These are phyloP conservation scores for Dictyostelium brefeldianum DNA, from an alignment of 78 protist genomes.

Conservation along the genomic window DNA sequence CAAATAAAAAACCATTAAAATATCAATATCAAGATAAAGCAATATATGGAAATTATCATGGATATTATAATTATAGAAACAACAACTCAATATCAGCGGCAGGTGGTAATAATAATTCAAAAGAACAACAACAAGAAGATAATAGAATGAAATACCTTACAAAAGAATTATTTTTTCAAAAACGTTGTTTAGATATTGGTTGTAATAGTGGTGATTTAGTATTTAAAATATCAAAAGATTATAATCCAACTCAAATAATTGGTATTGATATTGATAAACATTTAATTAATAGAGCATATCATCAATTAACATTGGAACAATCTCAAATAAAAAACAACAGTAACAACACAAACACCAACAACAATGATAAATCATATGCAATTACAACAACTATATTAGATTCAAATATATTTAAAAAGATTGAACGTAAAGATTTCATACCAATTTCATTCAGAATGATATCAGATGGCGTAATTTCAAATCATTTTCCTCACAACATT, in stretches of 20 bases:
- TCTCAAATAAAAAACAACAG: background rate
- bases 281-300: slow-evolving; percentile 29
- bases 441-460: slow-evolving; percentile 39
- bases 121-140: slow-evolving; percentile 1
- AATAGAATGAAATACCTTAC: slow-evolving; percentile 18
- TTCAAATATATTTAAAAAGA: background rate
- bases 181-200: slow-evolving; percentile 66
- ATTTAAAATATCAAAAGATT: slow-evolving; percentile 48
- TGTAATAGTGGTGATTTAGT: slow-evolving; percentile 55
- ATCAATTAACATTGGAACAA: background rate
- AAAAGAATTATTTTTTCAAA: slow-evolving; percentile 38
- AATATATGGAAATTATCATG: slow-evolving; percentile 69
- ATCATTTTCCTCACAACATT: slow-evolving; percentile 33
- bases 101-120: too few species aligned
- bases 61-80: slow-evolving; percentile 46
- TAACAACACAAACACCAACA: background rate
- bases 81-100: background rate
- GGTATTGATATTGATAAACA: slow-evolving; percentile 69
- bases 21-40: background rate
- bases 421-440: slow-evolving; percentile 7
- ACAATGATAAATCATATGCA: slow-evolving; percentile 21
- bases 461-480: background rate
- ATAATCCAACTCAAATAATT: slow-evolving; percentile 12
- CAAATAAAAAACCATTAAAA: background rate
- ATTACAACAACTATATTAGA: slow-evolving; percentile 4